Evolutionary conservation across 768 basidiomycete species (phyloP).

Genomic region (Kwoniella newhampshirensis): DNA sequence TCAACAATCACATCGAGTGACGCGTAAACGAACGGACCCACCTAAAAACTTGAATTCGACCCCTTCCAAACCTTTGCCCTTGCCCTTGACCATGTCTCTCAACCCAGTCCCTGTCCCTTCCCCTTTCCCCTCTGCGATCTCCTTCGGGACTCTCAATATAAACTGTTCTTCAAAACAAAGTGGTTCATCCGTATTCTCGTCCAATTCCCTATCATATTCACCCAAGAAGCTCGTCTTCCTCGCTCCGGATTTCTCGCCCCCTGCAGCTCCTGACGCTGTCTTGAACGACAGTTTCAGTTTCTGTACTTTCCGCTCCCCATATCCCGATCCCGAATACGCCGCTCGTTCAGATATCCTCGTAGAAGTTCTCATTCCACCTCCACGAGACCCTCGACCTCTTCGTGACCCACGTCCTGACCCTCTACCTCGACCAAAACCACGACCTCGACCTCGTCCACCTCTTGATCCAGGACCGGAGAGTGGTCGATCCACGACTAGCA

Average conservation of each 20-base stretch:
- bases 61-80: conserved; percentile 72
- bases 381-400: conserved; percentile 19
- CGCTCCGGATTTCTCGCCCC: conserved; percentile 16
- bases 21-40: conserved; percentile 45
- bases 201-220: conserved; percentile 87
- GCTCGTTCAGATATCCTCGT: conserved; percentile 23
- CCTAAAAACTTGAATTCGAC: conserved; percentile 99
- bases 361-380: conserved; percentile 19
- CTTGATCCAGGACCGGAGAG: conserved; percentile 22
- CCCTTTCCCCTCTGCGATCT: conserved; percentile 55
- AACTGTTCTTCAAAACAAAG: conserved; percentile 97
- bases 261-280: conserved; percentile 13
- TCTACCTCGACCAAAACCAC: conserved; percentile 23
- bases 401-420: conserved; percentile 26
- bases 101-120: conserved; percentile 54
- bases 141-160: conserved; percentile 81
- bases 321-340: conserved; percentile 4
- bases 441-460: conserved; percentile 26
- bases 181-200: conserved; percentile 88
- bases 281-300: conserved; percentile 40
- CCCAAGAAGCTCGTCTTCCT: conserved; percentile 82
- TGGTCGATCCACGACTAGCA: conserved; percentile 2
- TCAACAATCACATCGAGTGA: not conserved
- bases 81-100: conserved; percentile 73
- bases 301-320: conserved; percentile 1